These are phyloP conservation scores for Verticillium zaregamsianum DNA, from an alignment of 2,329 filamentous ascomycete species.

Conservation along the genomic window DNA sequence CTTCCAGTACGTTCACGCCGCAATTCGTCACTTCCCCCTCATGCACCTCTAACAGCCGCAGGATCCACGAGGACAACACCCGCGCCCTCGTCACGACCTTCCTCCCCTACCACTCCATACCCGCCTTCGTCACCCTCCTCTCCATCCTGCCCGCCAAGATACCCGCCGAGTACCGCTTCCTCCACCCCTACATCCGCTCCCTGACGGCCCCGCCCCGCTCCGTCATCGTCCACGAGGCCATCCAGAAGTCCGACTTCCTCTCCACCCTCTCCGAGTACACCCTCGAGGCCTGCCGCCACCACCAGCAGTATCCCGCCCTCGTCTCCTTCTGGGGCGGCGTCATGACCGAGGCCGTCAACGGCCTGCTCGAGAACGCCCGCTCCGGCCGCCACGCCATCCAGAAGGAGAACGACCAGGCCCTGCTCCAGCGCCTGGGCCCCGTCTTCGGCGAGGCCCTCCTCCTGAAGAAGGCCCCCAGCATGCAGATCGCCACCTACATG, in stretches of 20 bases:
- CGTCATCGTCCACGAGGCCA: constrained; percentile 78
- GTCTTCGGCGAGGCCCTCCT: constrained; percentile 73
- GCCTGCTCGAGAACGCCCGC: constrained; percentile 71
- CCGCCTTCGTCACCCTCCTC: constrained; percentile 79
- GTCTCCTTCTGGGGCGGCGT: constrained; percentile 90
- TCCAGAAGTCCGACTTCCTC: constrained; percentile 73
- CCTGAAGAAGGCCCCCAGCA: constrained; percentile 69
- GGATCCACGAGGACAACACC: constrained; percentile 90
- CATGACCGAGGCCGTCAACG: constrained; percentile 78
- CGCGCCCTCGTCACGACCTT: constrained; percentile 75
- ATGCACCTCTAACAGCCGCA: constrained; percentile 29
- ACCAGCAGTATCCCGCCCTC: constrained; percentile 71
- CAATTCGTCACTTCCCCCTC: neutral
- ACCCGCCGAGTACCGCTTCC: constrained; percentile 73
- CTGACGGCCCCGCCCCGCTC: constrained; percentile 73
- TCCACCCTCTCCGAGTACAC: constrained; percentile 74
- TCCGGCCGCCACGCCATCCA: constrained; percentile 75
- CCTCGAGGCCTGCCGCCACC: constrained; percentile 65
- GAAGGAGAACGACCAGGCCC: constrained; percentile 73
- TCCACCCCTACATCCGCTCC: constrained; percentile 80
- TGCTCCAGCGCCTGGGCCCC: constrained; percentile 64
- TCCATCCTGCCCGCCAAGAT: constrained; percentile 79
- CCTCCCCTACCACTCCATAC: constrained; percentile 84
- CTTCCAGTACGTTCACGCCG: constrained; percentile 72
- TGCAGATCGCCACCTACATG: constrained; percentile 89